Conservation (phyloP, 768 basidiomycete genomes). For the Hemileccinum rubropunctum region DNA sequence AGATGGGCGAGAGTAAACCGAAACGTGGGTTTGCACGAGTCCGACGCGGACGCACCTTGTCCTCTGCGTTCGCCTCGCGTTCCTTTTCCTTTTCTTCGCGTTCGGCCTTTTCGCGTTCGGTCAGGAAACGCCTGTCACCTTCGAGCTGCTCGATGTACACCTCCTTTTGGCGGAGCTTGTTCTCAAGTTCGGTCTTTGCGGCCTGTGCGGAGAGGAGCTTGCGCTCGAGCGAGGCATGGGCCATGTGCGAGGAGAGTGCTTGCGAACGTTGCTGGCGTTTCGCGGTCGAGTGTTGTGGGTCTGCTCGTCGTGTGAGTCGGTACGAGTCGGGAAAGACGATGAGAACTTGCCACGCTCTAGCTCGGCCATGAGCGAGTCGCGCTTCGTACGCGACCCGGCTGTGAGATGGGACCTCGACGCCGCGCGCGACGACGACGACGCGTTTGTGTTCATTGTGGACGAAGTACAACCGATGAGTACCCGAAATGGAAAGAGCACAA, state of each 20-base stretch:
- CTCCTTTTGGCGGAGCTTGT: slow-evolving; percentile 66
- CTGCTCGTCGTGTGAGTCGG: slow-evolving; percentile 32
- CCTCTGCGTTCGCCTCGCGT: slow-evolving; percentile 45
- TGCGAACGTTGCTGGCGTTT: slow-evolving; percentile 67
- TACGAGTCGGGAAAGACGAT: neutral
- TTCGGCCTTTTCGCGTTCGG: slow-evolving; percentile 67
- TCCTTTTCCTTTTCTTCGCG: slow-evolving; percentile 65
- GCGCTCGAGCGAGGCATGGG: slow-evolving; percentile 65
- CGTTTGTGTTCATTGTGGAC: slow-evolving; percentile 4
- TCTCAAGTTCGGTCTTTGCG: slow-evolving; percentile 61
- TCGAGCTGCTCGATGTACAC: slow-evolving; percentile 62
- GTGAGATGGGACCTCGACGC: slow-evolving; percentile 4
- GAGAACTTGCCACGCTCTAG: slow-evolving; percentile 55
- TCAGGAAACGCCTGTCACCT: slow-evolving; percentile 64
- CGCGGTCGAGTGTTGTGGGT: slow-evolving; percentile 62
- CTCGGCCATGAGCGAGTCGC: slow-evolving; percentile 66
- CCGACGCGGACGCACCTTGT: slow-evolving; percentile 50
- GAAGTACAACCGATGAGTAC: neutral
- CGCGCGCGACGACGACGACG: slow-evolving; percentile 17
- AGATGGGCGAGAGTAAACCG: neutral
- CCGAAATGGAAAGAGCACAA: slow-evolving; percentile 2
- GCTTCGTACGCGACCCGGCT: slow-evolving; percentile 37
- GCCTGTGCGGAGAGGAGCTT: slow-evolving; percentile 62
- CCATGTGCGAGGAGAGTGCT: slow-evolving; percentile 58
- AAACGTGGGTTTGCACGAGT: no score